Percentiles rank a stretch among this genome's conserved stretches.
Conservation (phyloP, 2,329 filamentous ascomycete species). For the Tympanopsis confertula region DNA sequence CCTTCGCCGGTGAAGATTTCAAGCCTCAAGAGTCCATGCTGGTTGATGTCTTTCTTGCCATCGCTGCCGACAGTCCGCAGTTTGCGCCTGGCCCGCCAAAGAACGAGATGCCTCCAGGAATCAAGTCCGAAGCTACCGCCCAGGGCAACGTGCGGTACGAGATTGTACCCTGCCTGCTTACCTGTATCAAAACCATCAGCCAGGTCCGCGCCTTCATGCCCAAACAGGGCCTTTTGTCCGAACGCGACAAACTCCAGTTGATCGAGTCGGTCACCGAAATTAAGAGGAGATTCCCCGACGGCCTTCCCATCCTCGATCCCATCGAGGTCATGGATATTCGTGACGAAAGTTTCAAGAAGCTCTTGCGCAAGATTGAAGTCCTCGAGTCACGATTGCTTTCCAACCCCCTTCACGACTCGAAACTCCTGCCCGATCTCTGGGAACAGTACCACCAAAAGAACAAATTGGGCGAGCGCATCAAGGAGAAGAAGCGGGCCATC, state of each 20-base stretch:
- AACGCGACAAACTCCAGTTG: slow-evolving; percentile 54
- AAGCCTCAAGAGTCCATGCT: slow-evolving; percentile 72
- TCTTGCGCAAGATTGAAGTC: slow-evolving; percentile 85
- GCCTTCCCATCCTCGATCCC: slow-evolving; percentile 77
- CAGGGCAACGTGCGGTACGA: slow-evolving; percentile 64
- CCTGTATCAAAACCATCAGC: slow-evolving; percentile 72
- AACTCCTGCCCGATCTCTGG: slow-evolving; percentile 72
- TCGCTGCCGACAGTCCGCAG: slow-evolving; percentile 38
- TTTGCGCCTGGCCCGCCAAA: slow-evolving; percentile 43
- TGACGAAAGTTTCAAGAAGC: slow-evolving; percentile 85
- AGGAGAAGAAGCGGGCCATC: slow-evolving; percentile 78
- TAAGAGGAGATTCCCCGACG: slow-evolving; percentile 79
- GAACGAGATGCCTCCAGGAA: slow-evolving; percentile 51
- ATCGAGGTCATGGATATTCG: slow-evolving; percentile 93
- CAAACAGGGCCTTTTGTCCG: slow-evolving; percentile 53
- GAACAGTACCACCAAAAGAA: slow-evolving; percentile 78
- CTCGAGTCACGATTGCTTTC: slow-evolving; percentile 79
- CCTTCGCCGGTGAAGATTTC: slow-evolving; percentile 52
- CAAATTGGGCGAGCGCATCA: slow-evolving; percentile 65
- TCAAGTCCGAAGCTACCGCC: slow-evolving; percentile 45
- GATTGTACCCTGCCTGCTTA: slow-evolving; percentile 75
- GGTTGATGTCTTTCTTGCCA: slow-evolving; percentile 74
- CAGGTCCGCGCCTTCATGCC: slow-evolving; percentile 80
- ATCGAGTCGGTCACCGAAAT: slow-evolving; percentile 55
- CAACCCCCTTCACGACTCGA: slow-evolving; percentile 85